Base-by-base conservation (phyloP, 768 basidiomycete species). In the Strobilomyces echinocephalus region DNA sequence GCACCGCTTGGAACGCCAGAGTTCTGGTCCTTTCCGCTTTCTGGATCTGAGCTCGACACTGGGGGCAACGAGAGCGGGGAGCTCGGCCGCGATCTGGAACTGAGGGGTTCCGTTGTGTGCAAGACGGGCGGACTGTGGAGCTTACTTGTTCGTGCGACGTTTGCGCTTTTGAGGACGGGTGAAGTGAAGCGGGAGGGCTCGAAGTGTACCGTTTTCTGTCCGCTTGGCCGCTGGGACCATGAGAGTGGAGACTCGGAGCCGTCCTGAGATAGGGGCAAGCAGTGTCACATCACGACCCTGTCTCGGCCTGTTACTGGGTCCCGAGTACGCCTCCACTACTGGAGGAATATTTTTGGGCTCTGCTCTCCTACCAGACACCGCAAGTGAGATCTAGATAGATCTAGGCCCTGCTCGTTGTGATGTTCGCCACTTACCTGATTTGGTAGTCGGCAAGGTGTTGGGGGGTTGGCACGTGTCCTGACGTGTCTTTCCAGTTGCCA, bases 41-140 rank as follows among this genome's bases (percentile, higher is more conserved):
- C 56, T 2, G 48, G 48, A n/a, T 46, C 51, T 4, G 31, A 2
- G 10, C 20, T 50, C 20, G 43, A 52, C 41, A 54, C 16, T 21
- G 60, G 60, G 16, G 60, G 60, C n/a, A 57, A 20, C 15, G 60
- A 54, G 11, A 61, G 60, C 14, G 60, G 60, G 4, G 60, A 61
- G 26, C 41, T 44, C 28, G 50, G 42, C 16, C 46, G 49, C 46
- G 56, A 50, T 38, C 36, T 26, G 11, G 40, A 20, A 24, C 51
- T 47, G 21, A 10, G 30, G 10, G 20, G 12, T 11, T 4, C 14
- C 33, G 11, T 18, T 50, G n/a, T 5, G 21, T 4, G 18, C 28
- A 34, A 12, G 34, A 8, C 11, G 11, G 15, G 6, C 15, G 34
- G 4, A n/a, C 10, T 16, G 20, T 5, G 1, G 38, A n/a, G 20